These are phyloP conservation scores for Orobanche coerulescens DNA, from an alignment of 257 asterid genomes.

Conservation along the genomic window DNA sequence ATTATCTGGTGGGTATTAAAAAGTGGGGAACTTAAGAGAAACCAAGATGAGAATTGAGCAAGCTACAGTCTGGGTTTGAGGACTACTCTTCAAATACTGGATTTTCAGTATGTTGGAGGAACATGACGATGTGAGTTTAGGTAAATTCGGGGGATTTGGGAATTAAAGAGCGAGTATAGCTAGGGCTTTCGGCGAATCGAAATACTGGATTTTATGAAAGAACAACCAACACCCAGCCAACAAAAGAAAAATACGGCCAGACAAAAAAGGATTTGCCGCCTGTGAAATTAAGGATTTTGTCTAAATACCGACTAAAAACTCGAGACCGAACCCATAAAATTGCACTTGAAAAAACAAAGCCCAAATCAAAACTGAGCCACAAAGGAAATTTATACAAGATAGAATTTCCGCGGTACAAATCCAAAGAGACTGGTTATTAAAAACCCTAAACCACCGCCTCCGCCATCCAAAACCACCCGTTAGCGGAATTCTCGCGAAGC, in stretches of 20 bases:
- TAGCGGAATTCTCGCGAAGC: slow-evolving; percentile 79
- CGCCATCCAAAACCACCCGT: slow-evolving; percentile 63
- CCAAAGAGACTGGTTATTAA: background rate
- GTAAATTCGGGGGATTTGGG: too few relatives aligned
- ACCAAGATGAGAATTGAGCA: slow-evolving; percentile 21
- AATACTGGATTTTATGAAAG: background rate
- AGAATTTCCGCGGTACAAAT: slow-evolving; percentile 22
- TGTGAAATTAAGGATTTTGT: background rate
- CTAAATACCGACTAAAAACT: background rate
- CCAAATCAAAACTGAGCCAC: slow-evolving; percentile 10
- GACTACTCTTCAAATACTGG: background rate
- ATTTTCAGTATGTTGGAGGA: too few relatives aligned
- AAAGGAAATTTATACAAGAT: background rate
- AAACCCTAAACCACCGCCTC: slow-evolving; percentile 14
- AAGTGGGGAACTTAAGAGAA: slow-evolving; percentile 11
- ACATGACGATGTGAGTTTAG: too few relatives aligned
- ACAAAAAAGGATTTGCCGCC: background rate
- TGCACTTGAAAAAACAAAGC: background rate
- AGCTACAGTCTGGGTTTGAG: background rate
- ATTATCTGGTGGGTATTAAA: background rate
- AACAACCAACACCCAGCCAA: slow-evolving; percentile 5
- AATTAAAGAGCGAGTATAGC: too few relatives aligned
- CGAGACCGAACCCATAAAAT: background rate
- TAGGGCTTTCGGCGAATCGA: too few relatives aligned
- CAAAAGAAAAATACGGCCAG: background rate